Percentiles rank a stretch among this genome's conserved stretches.
phyloP scores from a whole-genome alignment of 2,329 filamentous ascomycete genomes.

The Aspergillus proliferans region DNA sequence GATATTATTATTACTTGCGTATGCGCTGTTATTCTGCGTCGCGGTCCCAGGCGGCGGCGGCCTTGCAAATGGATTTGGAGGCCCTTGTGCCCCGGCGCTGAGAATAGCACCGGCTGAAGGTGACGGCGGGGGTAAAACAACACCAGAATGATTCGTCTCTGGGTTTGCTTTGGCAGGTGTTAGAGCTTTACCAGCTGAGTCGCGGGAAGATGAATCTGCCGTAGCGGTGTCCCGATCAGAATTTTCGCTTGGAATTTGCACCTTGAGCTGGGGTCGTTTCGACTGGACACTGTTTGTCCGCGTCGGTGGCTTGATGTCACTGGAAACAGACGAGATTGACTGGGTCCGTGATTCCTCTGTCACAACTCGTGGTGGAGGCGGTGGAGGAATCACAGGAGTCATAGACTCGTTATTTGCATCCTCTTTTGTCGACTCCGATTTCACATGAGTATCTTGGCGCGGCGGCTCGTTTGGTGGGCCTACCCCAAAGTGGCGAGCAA shows the following conservation, averaged over 20 bases:
- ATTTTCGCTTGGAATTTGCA: constrained; percentile 89
- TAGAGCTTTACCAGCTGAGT: constrained; percentile 54
- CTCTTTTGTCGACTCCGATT: constrained; percentile 27
- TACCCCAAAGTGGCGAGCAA: constrained; percentile 75
- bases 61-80: constrained; percentile 90
- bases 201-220: constrained; percentile 61
- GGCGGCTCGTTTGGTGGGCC: constrained; percentile 49
- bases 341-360: constrained; percentile 40
- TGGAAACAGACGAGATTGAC: constrained; percentile 57
- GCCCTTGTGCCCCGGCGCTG: constrained; percentile 84
- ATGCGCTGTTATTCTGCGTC: constrained; percentile 37
- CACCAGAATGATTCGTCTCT: constrained; percentile 57
- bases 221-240: constrained; percentile 70
- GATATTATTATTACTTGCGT: constrained; percentile 36
- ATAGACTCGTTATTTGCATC: constrained; percentile 55
- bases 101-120: constrained; percentile 79
- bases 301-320: constrained; percentile 64
- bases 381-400: constrained; percentile 49
- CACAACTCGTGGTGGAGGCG: constrained; percentile 46
- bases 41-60: constrained; percentile 62
- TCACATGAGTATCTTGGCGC: constrained; percentile 37
- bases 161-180: constrained; percentile 51
- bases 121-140: constrained; percentile 87
- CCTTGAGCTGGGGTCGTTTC: constrained; percentile 75
- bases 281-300: constrained; percentile 70